Conservation (phyloP, 2,329 filamentous ascomycete genomes). For the Conoideocrella luteorostrata region DNA sequence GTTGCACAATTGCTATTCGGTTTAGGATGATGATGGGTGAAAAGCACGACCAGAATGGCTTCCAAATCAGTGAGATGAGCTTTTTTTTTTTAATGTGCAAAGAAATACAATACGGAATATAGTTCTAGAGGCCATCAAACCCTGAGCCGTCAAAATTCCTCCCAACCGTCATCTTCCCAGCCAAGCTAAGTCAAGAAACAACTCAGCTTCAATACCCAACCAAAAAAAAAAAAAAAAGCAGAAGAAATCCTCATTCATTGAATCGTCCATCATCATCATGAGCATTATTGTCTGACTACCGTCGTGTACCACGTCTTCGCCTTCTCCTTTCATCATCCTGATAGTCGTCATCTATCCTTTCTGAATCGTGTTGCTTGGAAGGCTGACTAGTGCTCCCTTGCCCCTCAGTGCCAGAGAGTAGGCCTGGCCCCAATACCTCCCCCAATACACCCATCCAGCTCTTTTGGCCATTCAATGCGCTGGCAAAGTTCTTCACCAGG, state of each 20-base stretch:
- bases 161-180: too few relatives aligned
- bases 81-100: too few relatives aligned
- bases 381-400: slow-evolving; percentile 5
- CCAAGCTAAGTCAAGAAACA: too few relatives aligned
- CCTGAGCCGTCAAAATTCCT: background rate
- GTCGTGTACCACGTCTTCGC: background rate
- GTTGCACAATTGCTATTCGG: too few relatives aligned
- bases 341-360: slow-evolving; percentile 9
- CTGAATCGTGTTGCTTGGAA: background rate
- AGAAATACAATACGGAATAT: too few relatives aligned
- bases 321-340: slow-evolving; percentile 14
- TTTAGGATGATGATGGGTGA: background rate
- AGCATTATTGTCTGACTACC: background rate
- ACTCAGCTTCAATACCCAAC: background rate
- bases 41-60: too few relatives aligned
- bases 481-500: slow-evolving; percentile 20
- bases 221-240: slow-evolving; percentile 7
- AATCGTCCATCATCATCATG: background rate
- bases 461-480: slow-evolving; percentile 22
- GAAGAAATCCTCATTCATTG: slow-evolving; percentile 13
- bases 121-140: too few relatives aligned
- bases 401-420: slow-evolving; percentile 10
- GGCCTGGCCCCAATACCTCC: slow-evolving; percentile 21
- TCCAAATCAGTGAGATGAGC: too few relatives aligned
- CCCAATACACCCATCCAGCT: slow-evolving; percentile 26